These are phyloP conservation scores for Radiomyces spectabilis DNA, from an alignment of 192 early-diverging fungal genomes.

Conservation along the genomic window DNA sequence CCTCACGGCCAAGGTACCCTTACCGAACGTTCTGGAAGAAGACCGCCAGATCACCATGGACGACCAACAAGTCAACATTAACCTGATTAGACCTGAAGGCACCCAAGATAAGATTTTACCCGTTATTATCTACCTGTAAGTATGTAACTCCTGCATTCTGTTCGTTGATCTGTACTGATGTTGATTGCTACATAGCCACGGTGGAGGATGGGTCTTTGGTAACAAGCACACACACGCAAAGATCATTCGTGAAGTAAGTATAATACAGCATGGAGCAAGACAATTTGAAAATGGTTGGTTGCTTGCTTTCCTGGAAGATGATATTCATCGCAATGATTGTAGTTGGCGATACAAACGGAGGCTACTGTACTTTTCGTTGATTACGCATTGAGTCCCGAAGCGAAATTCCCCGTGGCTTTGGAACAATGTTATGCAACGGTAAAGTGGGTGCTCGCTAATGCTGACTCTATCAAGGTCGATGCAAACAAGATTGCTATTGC, in stretches of 20 bases:
- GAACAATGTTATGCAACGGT: conserved; percentile 9
- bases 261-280: neutral
- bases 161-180: neutral
- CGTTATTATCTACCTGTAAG: conserved; percentile 5
- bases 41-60: neutral
- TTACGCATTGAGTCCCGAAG: conserved; percentile 6
- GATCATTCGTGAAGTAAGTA: conserved; percentile 2
- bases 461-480: conserved; percentile 2
- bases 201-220: conserved; percentile 1
- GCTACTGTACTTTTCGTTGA: conserved; percentile 10
- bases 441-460: conserved; percentile 3
- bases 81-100: neutral
- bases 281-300: too few relatives aligned
- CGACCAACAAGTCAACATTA: neutral
- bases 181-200: neutral
- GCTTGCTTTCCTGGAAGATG: too few relatives aligned
- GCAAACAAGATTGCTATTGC: conserved; percentile 6
- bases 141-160: neutral
- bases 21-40: neutral
- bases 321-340: neutral
- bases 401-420: neutral
- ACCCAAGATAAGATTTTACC: neutral
- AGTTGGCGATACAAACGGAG: neutral
- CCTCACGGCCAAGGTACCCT: too few relatives aligned
- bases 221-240: conserved; percentile 3